A percentile compares a stretch with the other conserved stretches of the same genome.
Evolutionary conservation across 257 asterid species (phyloP).

Genomic region (Plantago ovata): DNA sequence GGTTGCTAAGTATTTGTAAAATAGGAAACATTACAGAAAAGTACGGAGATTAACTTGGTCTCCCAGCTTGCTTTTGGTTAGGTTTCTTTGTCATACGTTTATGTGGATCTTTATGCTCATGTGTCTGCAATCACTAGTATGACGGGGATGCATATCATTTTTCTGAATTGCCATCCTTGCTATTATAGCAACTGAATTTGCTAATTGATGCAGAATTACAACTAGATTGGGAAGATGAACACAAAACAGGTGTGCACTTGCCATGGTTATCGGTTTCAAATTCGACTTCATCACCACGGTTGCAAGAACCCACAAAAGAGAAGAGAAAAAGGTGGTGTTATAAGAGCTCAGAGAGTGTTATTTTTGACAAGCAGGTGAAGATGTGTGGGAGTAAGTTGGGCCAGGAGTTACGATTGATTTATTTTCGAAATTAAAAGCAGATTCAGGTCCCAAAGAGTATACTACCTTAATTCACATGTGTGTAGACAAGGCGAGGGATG

Average conservation of each 20-base stretch:
- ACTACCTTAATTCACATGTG: constrained; percentile 45
- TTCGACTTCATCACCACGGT: constrained; percentile 29
- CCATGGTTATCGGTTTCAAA: constrained; percentile 39
- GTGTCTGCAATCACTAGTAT: not conserved
- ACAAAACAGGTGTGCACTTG: constrained; percentile 18
- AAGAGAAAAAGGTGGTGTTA: constrained; percentile 56
- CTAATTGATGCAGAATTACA: constrained; percentile 41
- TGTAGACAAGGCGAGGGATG: constrained; percentile 50
- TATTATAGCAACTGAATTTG: constrained; percentile 19
- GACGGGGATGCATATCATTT: not conserved
- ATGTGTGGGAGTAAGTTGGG: constrained; percentile 55
- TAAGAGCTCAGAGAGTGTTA: constrained; percentile 24
- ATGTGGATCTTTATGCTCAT: not conserved
- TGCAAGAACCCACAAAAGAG: constrained; percentile 51
- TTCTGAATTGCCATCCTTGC: constrained; percentile 1
- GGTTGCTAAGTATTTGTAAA: constrained; percentile 1
- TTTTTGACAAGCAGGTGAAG: constrained; percentile 35
- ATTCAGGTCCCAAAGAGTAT: constrained; percentile 60
- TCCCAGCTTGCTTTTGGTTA: not conserved
- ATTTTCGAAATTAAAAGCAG: constrained; percentile 57
- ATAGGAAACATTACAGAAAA: not conserved
- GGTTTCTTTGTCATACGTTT: not conserved
- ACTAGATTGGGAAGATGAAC: constrained; percentile 36
- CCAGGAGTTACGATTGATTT: constrained; percentile 42
- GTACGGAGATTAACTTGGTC: not conserved